Percentiles rank a stretch among this genome's conserved stretches.
Conservation (phyloP, 2,329 filamentous ascomycete genomes). For the Aphanoascus verrucosus region DNA sequence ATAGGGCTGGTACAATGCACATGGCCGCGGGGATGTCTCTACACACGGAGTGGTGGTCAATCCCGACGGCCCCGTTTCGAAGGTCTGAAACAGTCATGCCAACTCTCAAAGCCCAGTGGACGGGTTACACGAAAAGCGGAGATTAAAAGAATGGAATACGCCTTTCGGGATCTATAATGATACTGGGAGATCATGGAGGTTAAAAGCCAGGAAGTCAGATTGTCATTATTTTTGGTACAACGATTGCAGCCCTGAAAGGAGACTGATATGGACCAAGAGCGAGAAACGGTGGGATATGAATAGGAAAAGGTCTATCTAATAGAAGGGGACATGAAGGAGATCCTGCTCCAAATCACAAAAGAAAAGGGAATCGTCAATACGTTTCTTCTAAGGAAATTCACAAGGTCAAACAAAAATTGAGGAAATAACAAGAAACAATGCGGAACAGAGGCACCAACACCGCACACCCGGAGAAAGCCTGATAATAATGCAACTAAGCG, state of each 20-base stretch:
- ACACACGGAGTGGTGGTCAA: background rate
- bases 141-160: slow-evolving; percentile 2
- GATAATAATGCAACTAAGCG: slow-evolving; percentile 1
- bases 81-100: slow-evolving; percentile 4
- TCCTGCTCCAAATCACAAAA: slow-evolving; percentile 7
- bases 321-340: slow-evolving; percentile 5
- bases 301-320: background rate
- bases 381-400: slow-evolving; percentile 3
- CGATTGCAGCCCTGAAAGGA: slow-evolving; percentile 8
- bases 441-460: slow-evolving; percentile 11
- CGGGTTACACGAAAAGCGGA: slow-evolving; percentile 7
- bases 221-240: background rate
- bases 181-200: background rate
- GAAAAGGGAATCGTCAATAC: slow-evolving; percentile 9
- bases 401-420: slow-evolving; percentile 1
- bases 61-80: background rate
- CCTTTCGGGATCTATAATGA: background rate
- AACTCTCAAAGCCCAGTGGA: background rate
- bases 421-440: slow-evolving; percentile 2
- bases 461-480: slow-evolving; percentile 4
- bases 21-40: background rate
- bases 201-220: slow-evolving; percentile 8
- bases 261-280: background rate
- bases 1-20: background rate
- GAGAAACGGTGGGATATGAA: background rate